These are phyloP conservation scores for Arthroderma sp. DNA, from an alignment of 2,329 filamentous ascomycete genomes.

Conservation along the genomic window DNA sequence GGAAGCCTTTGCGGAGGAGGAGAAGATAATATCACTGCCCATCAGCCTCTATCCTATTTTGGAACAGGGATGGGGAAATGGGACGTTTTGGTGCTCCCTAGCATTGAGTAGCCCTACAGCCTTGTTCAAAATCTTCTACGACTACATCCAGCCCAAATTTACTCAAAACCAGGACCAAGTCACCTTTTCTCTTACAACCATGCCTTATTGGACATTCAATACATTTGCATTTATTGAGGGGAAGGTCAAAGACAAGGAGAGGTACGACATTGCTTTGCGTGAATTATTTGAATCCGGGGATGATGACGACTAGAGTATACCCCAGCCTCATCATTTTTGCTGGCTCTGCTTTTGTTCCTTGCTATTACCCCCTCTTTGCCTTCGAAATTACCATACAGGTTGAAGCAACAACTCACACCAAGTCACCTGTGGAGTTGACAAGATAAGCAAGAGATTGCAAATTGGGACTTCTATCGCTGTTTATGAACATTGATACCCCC, in stretches of 20 bases:
- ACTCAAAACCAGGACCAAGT: slow-evolving; percentile 8
- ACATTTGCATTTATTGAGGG: slow-evolving; percentile 5
- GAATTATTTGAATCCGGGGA: slow-evolving; percentile 7
- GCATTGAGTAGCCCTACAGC: slow-evolving; percentile 3
- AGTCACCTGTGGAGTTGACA: too few relatives aligned
- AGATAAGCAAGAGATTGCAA: too few relatives aligned
- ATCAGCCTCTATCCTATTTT: not conserved
- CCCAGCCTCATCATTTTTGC: too few relatives aligned
- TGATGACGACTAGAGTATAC: too few relatives aligned
- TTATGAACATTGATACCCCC: too few relatives aligned
- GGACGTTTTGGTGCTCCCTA: slow-evolving; percentile 5
- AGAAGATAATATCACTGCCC: not conserved
- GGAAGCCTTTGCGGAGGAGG: slow-evolving; percentile 12
- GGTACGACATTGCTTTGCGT: slow-evolving; percentile 9
- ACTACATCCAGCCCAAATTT: slow-evolving; percentile 7
- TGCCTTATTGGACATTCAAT: slow-evolving; percentile 9
- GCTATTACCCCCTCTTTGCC: too few relatives aligned
- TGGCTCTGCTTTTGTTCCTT: too few relatives aligned
- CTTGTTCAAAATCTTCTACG: slow-evolving; percentile 5
- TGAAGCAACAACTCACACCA: too few relatives aligned
- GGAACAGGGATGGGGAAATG: slow-evolving; percentile 7
- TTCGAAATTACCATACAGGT: too few relatives aligned
- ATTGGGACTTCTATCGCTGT: too few relatives aligned
- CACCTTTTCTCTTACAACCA: slow-evolving; percentile 9
- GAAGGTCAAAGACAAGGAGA: slow-evolving; percentile 11